Conservation (phyloP, 2,329 filamentous ascomycete species). For the Alternaria longipes region DNA sequence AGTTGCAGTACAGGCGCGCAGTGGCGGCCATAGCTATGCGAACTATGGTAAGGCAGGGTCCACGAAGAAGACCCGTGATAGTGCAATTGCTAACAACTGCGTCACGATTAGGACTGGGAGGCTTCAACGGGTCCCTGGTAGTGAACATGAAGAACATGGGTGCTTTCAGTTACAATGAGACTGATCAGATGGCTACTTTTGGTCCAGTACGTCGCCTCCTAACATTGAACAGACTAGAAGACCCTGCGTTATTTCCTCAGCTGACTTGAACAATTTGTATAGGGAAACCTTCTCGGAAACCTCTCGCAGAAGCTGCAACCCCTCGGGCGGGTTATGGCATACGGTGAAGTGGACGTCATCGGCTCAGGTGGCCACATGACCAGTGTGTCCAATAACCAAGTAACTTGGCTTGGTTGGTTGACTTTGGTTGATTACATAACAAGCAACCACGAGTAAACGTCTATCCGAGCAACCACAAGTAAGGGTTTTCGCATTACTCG, state of each 20-base stretch:
- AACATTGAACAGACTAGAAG: background rate
- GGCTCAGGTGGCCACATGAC: constrained; percentile 5
- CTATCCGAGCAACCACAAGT: too few species aligned
- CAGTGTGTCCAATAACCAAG: too few species aligned
- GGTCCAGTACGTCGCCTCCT: background rate
- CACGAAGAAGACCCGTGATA: background rate
- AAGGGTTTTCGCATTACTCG: too few species aligned
- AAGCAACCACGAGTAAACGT: too few species aligned
- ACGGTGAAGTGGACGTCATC: constrained; percentile 1
- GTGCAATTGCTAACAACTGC: background rate
- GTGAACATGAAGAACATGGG: background rate
- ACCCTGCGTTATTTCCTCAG: background rate
- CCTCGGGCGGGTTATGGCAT: background rate
- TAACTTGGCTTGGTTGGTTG: too few species aligned
- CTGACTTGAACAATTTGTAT: background rate
- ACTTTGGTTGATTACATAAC: too few species aligned
- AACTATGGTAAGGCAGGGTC: constrained; percentile 2
- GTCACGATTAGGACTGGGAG: background rate
- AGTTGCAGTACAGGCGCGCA: constrained; percentile 4
- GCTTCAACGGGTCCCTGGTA: constrained; percentile 1
- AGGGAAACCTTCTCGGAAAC: constrained; percentile 3
- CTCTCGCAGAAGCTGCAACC: constrained; percentile 3
- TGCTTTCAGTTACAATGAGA: background rate
- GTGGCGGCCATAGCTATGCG: constrained; percentile 2
- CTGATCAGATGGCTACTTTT: constrained; percentile 2